Conservation (phyloP, 768 basidiomycete genomes). For the Xerocomellus amylosporus region DNA sequence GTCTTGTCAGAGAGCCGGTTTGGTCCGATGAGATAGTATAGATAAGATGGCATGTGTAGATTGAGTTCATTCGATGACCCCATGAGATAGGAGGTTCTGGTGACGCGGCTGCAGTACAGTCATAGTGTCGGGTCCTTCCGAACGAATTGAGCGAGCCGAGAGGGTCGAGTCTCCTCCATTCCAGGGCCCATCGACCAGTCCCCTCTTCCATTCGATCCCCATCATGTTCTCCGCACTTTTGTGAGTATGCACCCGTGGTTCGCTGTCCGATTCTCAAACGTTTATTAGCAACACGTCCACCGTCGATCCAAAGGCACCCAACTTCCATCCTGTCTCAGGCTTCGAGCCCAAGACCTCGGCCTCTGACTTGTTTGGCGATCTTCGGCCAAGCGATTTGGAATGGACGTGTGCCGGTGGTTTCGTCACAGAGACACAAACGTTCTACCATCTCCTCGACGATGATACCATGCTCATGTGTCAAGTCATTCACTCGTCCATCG, state of each 20-base stretch:
- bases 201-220: conserved; percentile 12
- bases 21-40: no score
- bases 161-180: not conserved
- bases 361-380: conserved; percentile 68
- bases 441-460: conserved; percentile 80
- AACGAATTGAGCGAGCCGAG: conserved; percentile 1
- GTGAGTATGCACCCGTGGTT: conserved; percentile 45
- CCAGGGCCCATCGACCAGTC: not conserved
- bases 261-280: conserved; percentile 10
- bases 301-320: conserved; percentile 66
- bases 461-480: conserved; percentile 78
- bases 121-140: conserved; percentile 4
- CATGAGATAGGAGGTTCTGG: no score
- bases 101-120: no score
- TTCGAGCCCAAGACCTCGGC: conserved; percentile 44
- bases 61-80: no score
- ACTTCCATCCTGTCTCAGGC: conserved; percentile 76
- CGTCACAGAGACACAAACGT: conserved; percentile 85
- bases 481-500: conserved; percentile 84
- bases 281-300: conserved; percentile 52
- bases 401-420: conserved; percentile 86
- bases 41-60: no score
- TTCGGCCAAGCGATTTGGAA: conserved; percentile 71
- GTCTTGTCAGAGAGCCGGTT: no score
- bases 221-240: conserved; percentile 81